These are phyloP conservation scores for Penicillium sp. DNA, from an alignment of 2,329 filamentous ascomycete genomes.

Conservation along the genomic window DNA sequence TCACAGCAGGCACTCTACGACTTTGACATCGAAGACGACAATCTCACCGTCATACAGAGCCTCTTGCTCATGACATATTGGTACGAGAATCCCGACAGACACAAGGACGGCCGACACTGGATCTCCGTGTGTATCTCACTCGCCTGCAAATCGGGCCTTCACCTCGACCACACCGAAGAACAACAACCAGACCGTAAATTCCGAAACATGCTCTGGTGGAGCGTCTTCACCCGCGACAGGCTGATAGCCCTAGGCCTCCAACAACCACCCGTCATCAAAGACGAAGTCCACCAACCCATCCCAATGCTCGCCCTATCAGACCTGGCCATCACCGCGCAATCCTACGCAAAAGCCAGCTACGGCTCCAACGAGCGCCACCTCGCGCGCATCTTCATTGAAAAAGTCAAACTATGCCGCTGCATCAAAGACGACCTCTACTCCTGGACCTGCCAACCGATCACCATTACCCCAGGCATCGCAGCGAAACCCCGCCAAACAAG, in stretches of 20 bases:
- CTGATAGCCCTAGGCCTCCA: constrained; percentile 85
- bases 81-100: constrained; percentile 88
- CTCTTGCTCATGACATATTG: constrained; percentile 88
- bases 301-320: constrained; percentile 64
- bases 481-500: background rate
- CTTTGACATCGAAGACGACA: constrained; percentile 83
- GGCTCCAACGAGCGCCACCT: constrained; percentile 40
- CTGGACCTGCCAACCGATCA: background rate
- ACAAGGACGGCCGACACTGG: constrained; percentile 94
- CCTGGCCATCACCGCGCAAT: background rate
- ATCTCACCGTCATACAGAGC: constrained; percentile 77
- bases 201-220: constrained; percentile 95
- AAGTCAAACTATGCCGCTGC: constrained; percentile 78
- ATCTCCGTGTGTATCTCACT: constrained; percentile 48
- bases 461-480: background rate
- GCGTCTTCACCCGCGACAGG: constrained; percentile 85
- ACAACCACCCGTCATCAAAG: constrained; percentile 79
- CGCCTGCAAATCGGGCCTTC: constrained; percentile 8
- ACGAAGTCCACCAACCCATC: constrained; percentile 84
- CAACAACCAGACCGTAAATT: constrained; percentile 37
- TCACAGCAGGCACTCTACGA: constrained; percentile 63
- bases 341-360: background rate
- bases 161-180: background rate
- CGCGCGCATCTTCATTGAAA: constrained; percentile 79
- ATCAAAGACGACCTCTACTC: constrained; percentile 71